Evolutionary conservation across 192 early-diverging fungal genomes (phyloP), one percentile per base, ranked within the genome.

Genomic region (Coemansia sp.): DNA sequence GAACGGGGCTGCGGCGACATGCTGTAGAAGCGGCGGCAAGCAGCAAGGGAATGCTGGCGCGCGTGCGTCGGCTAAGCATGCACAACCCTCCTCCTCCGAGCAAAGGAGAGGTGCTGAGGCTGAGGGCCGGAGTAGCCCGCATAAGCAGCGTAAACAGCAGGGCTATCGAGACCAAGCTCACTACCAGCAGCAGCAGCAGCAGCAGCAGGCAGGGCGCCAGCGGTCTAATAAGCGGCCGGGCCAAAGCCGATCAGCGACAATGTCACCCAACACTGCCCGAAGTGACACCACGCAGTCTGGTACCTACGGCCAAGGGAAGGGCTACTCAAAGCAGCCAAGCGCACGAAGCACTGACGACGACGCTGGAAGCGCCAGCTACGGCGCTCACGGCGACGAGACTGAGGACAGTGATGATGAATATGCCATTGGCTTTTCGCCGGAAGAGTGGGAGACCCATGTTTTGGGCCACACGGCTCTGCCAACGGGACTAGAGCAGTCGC

Each of bases 401-500:
- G 64, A 72, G 31, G 58, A 71, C n/a, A 64, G 68, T 61, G 69
- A 67, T 17, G 64, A 69, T 10, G 80, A 74, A 39, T 66, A 66
- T 11, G 67, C 68, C 2, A 73, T 82, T 37, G 68, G 72, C 25
- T 64, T 76, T 36, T 82, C 74, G 59, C 79, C 65, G 29, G 79
- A 70, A 17, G 71, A 70, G 44, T 82, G 79, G 79, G 66, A 70
- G 23, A 19, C 19, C 14, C 71, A 82, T 46, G 79, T 82, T 12
- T 32, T 71, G 19, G 74, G 69, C 15, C 68, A 67, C 17, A 64
- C 61, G 45, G 80, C 41, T 11, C 73, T 74, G 76, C 72, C 80
- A 11, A 71, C 72, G 6, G 76, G 75, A 0, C 69, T 83, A 27
- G 88, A 89, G 46, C 76, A 72, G 38, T 69, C 75, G 36, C 73